These are phyloP conservation scores for Leccinellum albellum DNA, from an alignment of 768 basidiomycete genomes.

Conservation along the genomic window DNA sequence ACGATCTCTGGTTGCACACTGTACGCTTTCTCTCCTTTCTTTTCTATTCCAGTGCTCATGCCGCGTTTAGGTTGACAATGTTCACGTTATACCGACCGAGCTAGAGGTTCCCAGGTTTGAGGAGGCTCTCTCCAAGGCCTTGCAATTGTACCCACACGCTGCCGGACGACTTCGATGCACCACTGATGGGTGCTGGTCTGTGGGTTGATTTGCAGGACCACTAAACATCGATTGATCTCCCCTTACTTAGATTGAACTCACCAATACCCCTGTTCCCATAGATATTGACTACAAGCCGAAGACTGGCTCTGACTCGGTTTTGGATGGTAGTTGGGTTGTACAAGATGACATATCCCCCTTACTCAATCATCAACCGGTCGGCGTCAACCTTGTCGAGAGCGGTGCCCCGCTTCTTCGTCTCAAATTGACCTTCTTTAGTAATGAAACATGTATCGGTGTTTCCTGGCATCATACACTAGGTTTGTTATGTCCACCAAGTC, in stretches of 20 bases:
- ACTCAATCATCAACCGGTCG: conserved; percentile 14
- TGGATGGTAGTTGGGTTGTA: conserved; percentile 26
- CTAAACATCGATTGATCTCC: conserved; percentile 1
- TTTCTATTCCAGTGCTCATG: conserved; percentile 1
- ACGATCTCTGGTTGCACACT: conserved; percentile 18
- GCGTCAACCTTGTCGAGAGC: conserved; percentile 15
- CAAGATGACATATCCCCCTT: conserved; percentile 21
- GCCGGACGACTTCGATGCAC: conserved; percentile 18
- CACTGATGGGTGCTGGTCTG: conserved; percentile 14
- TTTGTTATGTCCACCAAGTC: conserved; percentile 1
- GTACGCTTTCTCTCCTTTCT: conserved; percentile 8
- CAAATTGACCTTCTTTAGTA: conserved; percentile 24
- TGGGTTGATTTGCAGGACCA: conserved; percentile 4
- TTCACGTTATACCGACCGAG: conserved; percentile 16
- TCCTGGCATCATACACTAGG: conserved; percentile 36
- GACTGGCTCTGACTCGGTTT: conserved; percentile 4
- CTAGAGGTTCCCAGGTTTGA: conserved; percentile 18
- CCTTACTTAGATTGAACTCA: conserved; percentile 21
- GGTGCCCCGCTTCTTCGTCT: conserved; percentile 22
- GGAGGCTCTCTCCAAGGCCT: conserved; percentile 19
- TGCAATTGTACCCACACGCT: conserved; percentile 27
- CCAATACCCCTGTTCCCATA: conserved; percentile 10
- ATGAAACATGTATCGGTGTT: conserved; percentile 29
- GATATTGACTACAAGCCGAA: conserved; percentile 2
- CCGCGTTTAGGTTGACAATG: conserved; percentile 11